Evolutionary conservation across 1,284 basidiomycete genomes (phyloP).

Genomic region (Rhodotorula sp.): DNA sequence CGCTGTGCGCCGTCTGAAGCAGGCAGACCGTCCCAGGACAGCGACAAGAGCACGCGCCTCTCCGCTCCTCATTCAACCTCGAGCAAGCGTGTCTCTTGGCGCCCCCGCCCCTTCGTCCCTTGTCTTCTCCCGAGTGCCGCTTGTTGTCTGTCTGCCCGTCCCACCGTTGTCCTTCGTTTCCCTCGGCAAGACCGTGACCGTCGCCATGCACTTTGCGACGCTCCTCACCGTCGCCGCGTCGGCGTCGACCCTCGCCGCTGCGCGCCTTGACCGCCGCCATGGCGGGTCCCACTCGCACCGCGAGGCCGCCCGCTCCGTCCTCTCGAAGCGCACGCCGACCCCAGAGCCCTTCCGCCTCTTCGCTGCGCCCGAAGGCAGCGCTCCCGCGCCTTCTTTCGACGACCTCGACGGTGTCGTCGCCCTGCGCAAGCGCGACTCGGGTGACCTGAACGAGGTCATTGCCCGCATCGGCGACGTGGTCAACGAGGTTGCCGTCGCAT

Average conservation of each 20-base stretch:
- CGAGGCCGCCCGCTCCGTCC: conserved; percentile 6
- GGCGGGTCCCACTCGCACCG: conserved; percentile 3
- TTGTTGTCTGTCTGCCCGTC: neutral
- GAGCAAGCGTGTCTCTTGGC: too few species aligned
- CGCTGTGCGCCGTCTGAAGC: too few species aligned
- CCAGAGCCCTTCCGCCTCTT: conserved; percentile 21
- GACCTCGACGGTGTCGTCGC: conserved; percentile 12
- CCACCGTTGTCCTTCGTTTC: neutral
- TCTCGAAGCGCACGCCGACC: conserved; percentile 4
- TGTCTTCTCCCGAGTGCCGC: neutral
- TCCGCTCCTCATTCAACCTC: too few species aligned
- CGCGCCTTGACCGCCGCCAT: conserved; percentile 20
- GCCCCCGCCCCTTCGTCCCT: neutral
- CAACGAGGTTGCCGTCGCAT: conserved; percentile 9
- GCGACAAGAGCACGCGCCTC: too few species aligned
- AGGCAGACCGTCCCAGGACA: too few species aligned
- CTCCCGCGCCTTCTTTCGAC: conserved; percentile 3
- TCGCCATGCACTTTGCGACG: conserved; percentile 18
- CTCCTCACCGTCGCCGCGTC: conserved; percentile 23
- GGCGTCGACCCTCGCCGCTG: conserved; percentile 22
- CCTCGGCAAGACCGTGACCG: neutral
- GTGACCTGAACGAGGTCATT: neutral
- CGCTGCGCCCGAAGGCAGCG: neutral
- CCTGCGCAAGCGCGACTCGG: conserved; percentile 1
- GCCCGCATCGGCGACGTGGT: conserved; percentile 15